Evolutionary conservation across 306 rosid species (phyloP), one percentile per base, ranked within the genome.

Genomic region (Heteromeles arbutifolia): DNA sequence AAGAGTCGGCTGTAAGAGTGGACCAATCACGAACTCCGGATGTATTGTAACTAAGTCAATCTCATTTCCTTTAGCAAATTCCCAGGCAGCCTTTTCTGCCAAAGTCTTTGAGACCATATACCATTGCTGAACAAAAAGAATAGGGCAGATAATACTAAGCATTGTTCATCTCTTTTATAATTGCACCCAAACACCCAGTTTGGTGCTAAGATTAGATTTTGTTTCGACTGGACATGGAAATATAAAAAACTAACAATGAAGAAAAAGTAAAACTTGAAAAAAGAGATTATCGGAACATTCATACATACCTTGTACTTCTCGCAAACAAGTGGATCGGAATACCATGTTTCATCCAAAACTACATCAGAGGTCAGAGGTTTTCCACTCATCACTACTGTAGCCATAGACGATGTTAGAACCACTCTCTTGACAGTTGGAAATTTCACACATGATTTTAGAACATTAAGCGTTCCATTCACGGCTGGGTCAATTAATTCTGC

Each of bases 21-120:
- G 84, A 70, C 84, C 84, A 39, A 76, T 41, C 48, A 76, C 84
- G 17, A 72, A 26, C 13, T 69, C 74, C 3, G 84, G 84, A 45
- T 81, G 67, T 3, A 72, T 70, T 0, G 81, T 25, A 4, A 81
- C 74, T 11, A 81, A 17, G 53, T 81, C 81, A 44, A 77, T 72
- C 6, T 58, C 71, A 31, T 52, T 82, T 13, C 62, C 76, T 26
- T 82, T 52, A 0, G 78, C 73, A 24, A 73, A 77, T 58, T n/a
- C 68, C 85, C 76, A 72, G 26, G 85, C 82, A 57, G 79, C 82
- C 37, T 82, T 76, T 63, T 82, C 85, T 18, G 85, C 85, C 25
- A 82, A 73, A 4, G 76, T 77, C 25, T 82, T 82, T 11, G 82
- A 73, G 57, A 76, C 69, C 17, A 22, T 0, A 24, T 72, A 77